Evolutionary conservation across 495 filamentous ascomycete species (phyloP).

Genomic region (Chlorociboria aeruginascens): DNA sequence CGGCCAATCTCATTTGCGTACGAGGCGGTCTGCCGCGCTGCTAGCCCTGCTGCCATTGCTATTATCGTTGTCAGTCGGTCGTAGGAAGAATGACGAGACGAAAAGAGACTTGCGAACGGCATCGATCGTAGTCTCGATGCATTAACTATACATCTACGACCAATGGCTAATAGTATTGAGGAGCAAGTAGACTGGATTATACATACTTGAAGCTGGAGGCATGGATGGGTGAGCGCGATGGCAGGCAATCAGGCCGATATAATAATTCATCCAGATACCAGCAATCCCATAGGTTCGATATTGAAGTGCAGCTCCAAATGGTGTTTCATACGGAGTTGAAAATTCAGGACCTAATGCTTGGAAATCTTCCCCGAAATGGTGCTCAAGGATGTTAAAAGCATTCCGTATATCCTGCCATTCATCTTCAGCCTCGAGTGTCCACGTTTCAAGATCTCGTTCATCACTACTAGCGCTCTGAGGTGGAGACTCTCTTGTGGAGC

Average conservation of each 20-base stretch:
- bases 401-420: constrained; percentile 70
- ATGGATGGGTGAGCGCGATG: constrained; percentile 73
- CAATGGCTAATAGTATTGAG: background rate
- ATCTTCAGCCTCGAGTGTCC: constrained; percentile 53
- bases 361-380: constrained; percentile 63
- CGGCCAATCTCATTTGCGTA: constrained; percentile 68
- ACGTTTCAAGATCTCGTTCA: constrained; percentile 43
- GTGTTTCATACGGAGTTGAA: constrained; percentile 45
- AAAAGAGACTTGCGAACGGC: no score
- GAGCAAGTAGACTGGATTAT: background rate
- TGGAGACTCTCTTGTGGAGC: constrained; percentile 25
- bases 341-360: constrained; percentile 65
- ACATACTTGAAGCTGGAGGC: constrained; percentile 80
- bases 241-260: constrained; percentile 68
- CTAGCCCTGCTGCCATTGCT: constrained; percentile 28
- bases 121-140: background rate
- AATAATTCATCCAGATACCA: constrained; percentile 73
- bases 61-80: background rate
- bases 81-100: no score
- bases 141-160: background rate
- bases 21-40: constrained; percentile 51
- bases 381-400: constrained; percentile 55
- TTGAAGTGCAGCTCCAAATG: constrained; percentile 73
- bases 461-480: constrained; percentile 26
- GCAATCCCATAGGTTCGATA: constrained; percentile 81